Evolutionary conservation across 73 alveolate species (phyloP).

Genomic region (Paramecium pentaurelia): DNA sequence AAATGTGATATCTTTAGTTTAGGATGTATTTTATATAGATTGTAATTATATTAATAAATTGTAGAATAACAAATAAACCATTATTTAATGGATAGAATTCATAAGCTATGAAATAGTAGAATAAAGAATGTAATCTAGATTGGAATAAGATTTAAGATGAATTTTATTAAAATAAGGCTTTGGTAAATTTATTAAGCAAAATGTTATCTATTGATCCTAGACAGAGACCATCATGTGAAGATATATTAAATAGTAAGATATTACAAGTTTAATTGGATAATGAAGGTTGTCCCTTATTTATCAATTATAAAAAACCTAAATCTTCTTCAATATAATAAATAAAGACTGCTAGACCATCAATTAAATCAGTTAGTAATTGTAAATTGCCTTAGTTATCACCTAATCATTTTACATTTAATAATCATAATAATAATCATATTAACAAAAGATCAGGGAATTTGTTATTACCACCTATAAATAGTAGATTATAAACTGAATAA

Average conservation of each 20-base stretch:
- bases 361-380: background rate
- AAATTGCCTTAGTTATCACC: background rate
- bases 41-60: background rate
- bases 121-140: slow-evolving; percentile 16
- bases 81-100: background rate
- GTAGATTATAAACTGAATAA: background rate
- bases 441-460: background rate
- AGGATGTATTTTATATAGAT: slow-evolving; percentile 21
- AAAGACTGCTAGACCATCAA: background rate
- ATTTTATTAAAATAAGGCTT: background rate
- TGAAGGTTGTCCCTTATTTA: background rate
- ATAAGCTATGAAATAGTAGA: background rate
- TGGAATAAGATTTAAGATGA: background rate
- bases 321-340: background rate
- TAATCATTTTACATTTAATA: background rate
- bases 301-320: background rate
- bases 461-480: background rate
- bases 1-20: background rate
- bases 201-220: background rate
- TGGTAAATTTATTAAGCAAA: background rate
- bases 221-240: background rate
- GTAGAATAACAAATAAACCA: background rate
- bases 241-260: background rate
- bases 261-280: background rate
- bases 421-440: background rate